Base-by-base conservation (phyloP, 352 stramenopile species). In the Phytopythium vexans region DNA sequence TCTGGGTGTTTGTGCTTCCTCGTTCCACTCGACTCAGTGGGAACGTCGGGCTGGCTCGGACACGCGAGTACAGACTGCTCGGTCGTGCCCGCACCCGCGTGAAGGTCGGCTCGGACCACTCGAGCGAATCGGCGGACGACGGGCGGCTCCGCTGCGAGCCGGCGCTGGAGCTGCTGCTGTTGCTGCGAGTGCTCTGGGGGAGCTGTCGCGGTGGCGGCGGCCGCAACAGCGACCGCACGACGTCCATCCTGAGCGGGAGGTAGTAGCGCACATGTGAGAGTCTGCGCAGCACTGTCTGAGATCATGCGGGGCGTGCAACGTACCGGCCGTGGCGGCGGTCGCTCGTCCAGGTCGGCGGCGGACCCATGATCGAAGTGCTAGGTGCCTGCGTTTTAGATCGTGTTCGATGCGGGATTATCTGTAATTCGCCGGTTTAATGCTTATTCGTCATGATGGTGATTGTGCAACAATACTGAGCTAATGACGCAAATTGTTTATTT, bases 71-170 rank as follows among this genome's bases (percentile, higher is more conserved):
- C 42, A 86, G 46, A 40, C 81, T 83, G 48, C 74, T 86, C 2
- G 74, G 74, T 0, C 77, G 70, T 0, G 65, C 62, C 6, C 73
- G 63, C 11, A 62, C 54, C 7, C 70, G 76, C 10, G 74, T 66
- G 45, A 57, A 72, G 21, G 63, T 67, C 3, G 69, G 69, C 3
- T 76, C 73, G 8, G 78, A 61, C 66, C 69, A 79, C 46, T 58
- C 60, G 9, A 49, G 45, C 12, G 51, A 52, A 16, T 58, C 41
- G 34, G 42, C 34, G 4, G 21, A 27, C 21, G 21, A 27, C 15
- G 3, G 49, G 7, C 4, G 5, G 2, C 43, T 38, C 27, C 1
- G 12, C 32, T 8, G 27, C 31, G 31, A 27, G 21, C 21, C 21
- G 6, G 32, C 14, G 43, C 43, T 49, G 43, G 32, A 15, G 6